Evolutionary conservation across 805 yeast species (phyloP), one percentile per base, ranked within the genome.

Genomic region (Candida germanica): DNA sequence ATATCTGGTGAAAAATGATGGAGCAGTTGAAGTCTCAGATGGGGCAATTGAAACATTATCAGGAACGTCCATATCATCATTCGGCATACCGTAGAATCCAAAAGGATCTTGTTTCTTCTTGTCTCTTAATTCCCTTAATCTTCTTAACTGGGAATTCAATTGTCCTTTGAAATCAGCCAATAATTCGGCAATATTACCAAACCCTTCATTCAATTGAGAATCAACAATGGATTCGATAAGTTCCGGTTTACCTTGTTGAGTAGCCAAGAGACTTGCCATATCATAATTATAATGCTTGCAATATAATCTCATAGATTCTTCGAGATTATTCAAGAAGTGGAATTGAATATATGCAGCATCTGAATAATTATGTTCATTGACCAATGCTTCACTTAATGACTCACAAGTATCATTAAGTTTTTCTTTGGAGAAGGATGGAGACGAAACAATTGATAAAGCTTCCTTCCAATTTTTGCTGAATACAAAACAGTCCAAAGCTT

Each of bases 1-100:
- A 59, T 93, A 93, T 55, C 95, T 75, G 1, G 99, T 93, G 65
- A 87, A 86, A 58, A 89, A 87, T 0, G 98, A 88, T 25, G 91
- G 94, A 19, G 86, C 83, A 0, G 95, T 86, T 0, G 97, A 87
- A 0, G 95, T 80, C 57, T 88, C 97, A 0, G 96, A 84, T 1
- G 95, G 93, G 0, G 97, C 98, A 45, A 93, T 75, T 0, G 98
- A 89, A 7, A 93, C 93, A 56, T 89, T 86, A 58, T 93, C 99
- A 1, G 96, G 89, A 10, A 86, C 77, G 51, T 87, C 94, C 38
- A 61, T 44, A 19, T 69, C 80, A 26, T 69, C 74, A 14, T 65
- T 73, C 14, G 74, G 75, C 6, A 51, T 48, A 10, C 93, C 95
- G 54, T 82, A 89, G 53, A 87, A 91, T 1, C 85, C 82, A 53